Percentiles rank a stretch among this genome's conserved stretches.
Conservation (phyloP, 352 stramenopile genomes). For the Pythium diclinum region DNA sequence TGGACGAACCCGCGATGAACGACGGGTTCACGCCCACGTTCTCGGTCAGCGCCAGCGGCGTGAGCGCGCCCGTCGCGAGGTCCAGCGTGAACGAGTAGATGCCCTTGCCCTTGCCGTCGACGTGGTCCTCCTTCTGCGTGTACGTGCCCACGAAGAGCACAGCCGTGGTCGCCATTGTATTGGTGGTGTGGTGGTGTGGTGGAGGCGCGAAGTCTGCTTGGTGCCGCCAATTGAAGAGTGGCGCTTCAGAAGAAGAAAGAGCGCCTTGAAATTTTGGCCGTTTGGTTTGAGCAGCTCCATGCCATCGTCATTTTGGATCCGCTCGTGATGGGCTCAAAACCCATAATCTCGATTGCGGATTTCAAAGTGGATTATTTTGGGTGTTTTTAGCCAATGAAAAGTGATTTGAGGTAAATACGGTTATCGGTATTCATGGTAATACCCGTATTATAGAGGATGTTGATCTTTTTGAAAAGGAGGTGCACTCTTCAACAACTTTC, state of each 20-base stretch:
- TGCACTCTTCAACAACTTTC: no score
- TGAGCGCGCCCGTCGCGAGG: constrained; percentile 42
- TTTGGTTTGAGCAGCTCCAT: background rate
- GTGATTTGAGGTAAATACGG: background rate
- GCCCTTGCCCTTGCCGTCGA: constrained; percentile 74
- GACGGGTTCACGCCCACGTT: constrained; percentile 65
- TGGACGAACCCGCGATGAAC: constrained; percentile 46
- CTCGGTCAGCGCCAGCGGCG: constrained; percentile 45
- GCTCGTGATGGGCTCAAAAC: background rate
- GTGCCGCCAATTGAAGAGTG: constrained; percentile 16
- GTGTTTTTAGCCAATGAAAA: background rate
- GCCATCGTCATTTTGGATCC: background rate
- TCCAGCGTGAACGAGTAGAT: constrained; percentile 68
- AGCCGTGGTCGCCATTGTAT: constrained; percentile 25
- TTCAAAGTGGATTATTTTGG: background rate
- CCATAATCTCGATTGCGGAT: background rate
- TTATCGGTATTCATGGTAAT: background rate
- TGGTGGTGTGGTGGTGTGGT: background rate
- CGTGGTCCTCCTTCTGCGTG: constrained; percentile 71
- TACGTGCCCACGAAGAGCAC: constrained; percentile 84
- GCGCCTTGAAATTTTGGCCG: background rate
- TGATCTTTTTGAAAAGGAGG: no score
- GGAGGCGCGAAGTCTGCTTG: background rate
- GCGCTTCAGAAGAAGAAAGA: background rate
- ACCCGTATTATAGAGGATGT: background rate